Percentiles rank a stretch among this genome's conserved stretches.
Conservation (phyloP, 495 filamentous ascomycete species). For the Penicillium subrubescens region DNA sequence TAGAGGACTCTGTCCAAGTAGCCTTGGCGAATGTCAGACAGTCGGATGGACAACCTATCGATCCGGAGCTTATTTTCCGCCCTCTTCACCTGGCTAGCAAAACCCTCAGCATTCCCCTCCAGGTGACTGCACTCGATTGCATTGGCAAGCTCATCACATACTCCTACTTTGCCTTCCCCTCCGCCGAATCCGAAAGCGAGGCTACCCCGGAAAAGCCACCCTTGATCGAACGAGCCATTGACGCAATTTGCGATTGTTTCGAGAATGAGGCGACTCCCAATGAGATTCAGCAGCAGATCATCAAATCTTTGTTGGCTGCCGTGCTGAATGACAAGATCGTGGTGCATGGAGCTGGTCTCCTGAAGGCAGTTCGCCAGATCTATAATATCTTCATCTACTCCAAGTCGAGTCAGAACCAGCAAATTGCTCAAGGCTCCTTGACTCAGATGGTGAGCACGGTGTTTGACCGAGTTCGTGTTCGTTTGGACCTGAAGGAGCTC, state of each 20-base stretch:
- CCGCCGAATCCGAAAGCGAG: conserved; percentile 52
- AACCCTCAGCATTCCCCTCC: conserved; percentile 76
- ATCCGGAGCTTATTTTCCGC: conserved; percentile 89
- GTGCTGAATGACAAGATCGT: conserved; percentile 98
- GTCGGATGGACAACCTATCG: conserved; percentile 65
- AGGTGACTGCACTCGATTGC: conserved; percentile 91
- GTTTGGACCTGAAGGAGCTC: conserved; percentile 84
- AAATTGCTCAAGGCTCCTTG: conserved; percentile 92
- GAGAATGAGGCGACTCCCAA: conserved; percentile 89
- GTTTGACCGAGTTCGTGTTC: conserved; percentile 89
- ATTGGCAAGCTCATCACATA: conserved; percentile 99
- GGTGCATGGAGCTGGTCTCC: conserved; percentile 91
- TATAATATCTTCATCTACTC: conserved; percentile 99
- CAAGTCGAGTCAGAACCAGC: conserved; percentile 87
- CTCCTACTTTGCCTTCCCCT: conserved; percentile 88
- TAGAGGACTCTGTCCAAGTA: conserved; percentile 76
- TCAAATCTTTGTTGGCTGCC: conserved; percentile 92
- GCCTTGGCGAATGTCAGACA: conserved; percentile 83
- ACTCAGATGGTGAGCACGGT: conserved; percentile 99
- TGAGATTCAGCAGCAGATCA: conserved; percentile 94
- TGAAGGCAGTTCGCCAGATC: conserved; percentile 97
- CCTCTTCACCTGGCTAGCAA: conserved; percentile 88
- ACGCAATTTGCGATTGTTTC: conserved; percentile 99
- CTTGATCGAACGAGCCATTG: conserved; percentile 95
- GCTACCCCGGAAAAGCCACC: conserved; percentile 54